These are phyloP conservation scores for Hypoxylon trugodes DNA, from an alignment of 495 filamentous ascomycete species.

Conservation along the genomic window DNA sequence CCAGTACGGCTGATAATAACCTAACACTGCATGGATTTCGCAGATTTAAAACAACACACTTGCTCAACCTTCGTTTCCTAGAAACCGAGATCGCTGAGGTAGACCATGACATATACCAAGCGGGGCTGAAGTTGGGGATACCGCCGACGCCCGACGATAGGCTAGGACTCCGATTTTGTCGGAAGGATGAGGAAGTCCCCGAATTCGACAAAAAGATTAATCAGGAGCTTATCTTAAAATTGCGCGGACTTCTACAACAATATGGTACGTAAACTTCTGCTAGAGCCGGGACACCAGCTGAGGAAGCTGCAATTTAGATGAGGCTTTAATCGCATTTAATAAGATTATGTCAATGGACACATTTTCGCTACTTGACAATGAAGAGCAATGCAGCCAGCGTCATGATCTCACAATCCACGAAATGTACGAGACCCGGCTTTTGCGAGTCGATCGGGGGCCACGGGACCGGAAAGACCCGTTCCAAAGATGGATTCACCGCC, in stretches of 20 bases:
- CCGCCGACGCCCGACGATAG: conserved; percentile 1
- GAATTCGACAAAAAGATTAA: not conserved
- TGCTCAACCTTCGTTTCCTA: conserved; percentile 45
- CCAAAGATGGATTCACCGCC: conserved; percentile 4
- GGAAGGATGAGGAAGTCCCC: not conserved
- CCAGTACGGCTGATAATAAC: conserved; percentile 14
- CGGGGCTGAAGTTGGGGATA: conserved; percentile 34
- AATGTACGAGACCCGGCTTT: conserved; percentile 5
- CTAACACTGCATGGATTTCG: conserved; percentile 44
- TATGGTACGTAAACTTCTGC: not conserved
- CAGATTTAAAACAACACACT: conserved; percentile 44
- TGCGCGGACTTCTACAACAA: not conserved
- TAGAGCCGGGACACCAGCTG: not conserved
- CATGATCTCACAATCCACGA: conserved; percentile 4
- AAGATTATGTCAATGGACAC: conserved; percentile 22
- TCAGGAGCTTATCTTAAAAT: not conserved
- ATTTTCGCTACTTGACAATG: conserved; percentile 13
- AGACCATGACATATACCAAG: conserved; percentile 44
- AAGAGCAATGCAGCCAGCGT: conserved; percentile 4
- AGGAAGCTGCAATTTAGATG: not conserved
- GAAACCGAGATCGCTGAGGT: conserved; percentile 41
- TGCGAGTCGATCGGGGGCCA: conserved; percentile 6
- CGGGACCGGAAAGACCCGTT: conserved; percentile 1
- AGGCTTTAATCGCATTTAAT: conserved; percentile 14
- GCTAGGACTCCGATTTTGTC: not conserved